These are phyloP conservation scores for Penicillium hesseltinei DNA, from an alignment of 2,329 filamentous ascomycete genomes.

Conservation along the genomic window DNA sequence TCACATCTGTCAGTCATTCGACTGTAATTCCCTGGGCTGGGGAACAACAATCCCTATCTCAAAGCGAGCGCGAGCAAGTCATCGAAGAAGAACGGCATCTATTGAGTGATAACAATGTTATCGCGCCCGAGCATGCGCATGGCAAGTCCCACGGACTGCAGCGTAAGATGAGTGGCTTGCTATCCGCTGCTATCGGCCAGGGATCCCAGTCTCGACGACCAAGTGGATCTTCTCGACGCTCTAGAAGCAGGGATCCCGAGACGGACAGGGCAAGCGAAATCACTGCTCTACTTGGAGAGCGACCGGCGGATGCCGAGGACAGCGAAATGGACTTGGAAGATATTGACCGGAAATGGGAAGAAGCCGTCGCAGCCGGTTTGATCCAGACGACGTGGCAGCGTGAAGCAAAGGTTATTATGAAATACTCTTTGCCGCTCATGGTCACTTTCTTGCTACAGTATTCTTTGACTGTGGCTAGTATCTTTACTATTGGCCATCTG, in stretches of 20 bases:
- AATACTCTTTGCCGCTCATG: constrained; percentile 69
- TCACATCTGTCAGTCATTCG: constrained; percentile 69
- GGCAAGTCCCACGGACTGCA: constrained; percentile 19
- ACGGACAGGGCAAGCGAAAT: constrained; percentile 40
- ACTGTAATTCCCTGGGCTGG: constrained; percentile 58
- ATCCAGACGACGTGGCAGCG: constrained; percentile 90
- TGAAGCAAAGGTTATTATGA: constrained; percentile 75
- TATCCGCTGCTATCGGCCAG: constrained; percentile 19
- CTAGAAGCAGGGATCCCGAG: constrained; percentile 11
- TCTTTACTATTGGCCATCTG: constrained; percentile 74
- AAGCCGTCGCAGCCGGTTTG: constrained; percentile 74
- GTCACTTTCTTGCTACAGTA: constrained; percentile 77
- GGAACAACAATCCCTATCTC: constrained; percentile 49
- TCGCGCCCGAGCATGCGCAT: constrained; percentile 51
- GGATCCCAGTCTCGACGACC: constrained; percentile 12
- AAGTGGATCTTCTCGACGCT: constrained; percentile 5
- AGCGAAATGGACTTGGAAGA: constrained; percentile 53
- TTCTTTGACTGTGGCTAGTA: constrained; percentile 76
- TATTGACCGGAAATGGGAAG: constrained; percentile 76
- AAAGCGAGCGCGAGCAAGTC: constrained; percentile 54
- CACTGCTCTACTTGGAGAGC: constrained; percentile 47
- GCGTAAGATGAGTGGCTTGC: constrained; percentile 27
- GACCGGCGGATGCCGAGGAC: constrained; percentile 38
- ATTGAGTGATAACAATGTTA: constrained; percentile 59
- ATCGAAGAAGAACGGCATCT: constrained; percentile 59